Evolutionary conservation across 441 rosid genomes (phyloP).

Genomic region (Macaranga tanarius): DNA sequence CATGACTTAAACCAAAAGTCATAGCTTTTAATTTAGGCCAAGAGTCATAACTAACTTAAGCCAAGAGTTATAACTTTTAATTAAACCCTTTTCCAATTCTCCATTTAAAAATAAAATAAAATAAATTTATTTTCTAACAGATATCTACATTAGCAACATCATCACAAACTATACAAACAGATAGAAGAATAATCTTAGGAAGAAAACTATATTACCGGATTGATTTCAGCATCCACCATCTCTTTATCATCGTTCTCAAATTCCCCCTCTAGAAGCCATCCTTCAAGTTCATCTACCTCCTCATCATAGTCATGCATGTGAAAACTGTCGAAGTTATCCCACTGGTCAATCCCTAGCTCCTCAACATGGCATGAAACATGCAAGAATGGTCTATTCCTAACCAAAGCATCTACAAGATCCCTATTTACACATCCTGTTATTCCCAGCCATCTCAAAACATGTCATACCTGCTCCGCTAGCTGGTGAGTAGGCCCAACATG

Average conservation of each 20-base stretch:
- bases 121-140: too few species aligned
- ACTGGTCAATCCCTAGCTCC: slow-evolving; percentile 69
- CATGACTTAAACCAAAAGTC: too few species aligned
- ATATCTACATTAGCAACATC: not conserved
- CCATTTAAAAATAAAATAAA: too few species aligned
- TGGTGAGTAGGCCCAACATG: too few species aligned
- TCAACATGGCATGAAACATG: slow-evolving; percentile 69
- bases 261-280: slow-evolving; percentile 60
- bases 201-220: slow-evolving; percentile 25
- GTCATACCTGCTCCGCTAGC: too few species aligned
- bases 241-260: slow-evolving; percentile 47
- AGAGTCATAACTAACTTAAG: too few species aligned
- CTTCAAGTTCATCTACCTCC: slow-evolving; percentile 68
- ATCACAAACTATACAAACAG: not conserved
- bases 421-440: slow-evolving; percentile 74
- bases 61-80: too few species aligned
- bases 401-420: slow-evolving; percentile 76
- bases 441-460: slow-evolving; percentile 86
- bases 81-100: too few species aligned
- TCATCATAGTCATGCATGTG: slow-evolving; percentile 60
- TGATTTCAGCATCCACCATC: slow-evolving; percentile 50
- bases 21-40: too few species aligned
- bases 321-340: slow-evolving; percentile 52
- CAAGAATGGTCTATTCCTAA: slow-evolving; percentile 66
- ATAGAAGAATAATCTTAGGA: not conserved